phyloP scores from a whole-genome alignment of 116 monocot species.

The Dioscorea cayenensis region DNA sequence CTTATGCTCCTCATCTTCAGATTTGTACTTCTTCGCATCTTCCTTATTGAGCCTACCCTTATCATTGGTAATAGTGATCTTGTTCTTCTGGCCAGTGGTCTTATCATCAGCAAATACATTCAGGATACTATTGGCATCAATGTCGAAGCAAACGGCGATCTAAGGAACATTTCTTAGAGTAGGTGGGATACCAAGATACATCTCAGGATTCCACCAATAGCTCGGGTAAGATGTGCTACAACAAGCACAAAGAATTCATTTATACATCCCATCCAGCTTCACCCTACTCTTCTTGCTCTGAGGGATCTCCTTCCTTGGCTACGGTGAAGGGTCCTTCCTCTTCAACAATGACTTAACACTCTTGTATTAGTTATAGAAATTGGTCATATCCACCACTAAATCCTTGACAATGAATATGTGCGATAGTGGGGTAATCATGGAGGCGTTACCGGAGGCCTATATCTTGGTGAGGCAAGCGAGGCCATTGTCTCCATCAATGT shows the following conservation, averaged over 20 bases:
- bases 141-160: no score
- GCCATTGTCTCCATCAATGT: constrained; percentile 86
- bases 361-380: constrained; percentile 89
- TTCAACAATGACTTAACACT: constrained; percentile 95
- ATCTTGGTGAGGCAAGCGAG: constrained; percentile 95
- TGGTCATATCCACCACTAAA: constrained; percentile 94
- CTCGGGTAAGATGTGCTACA: constrained; percentile 94
- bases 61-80: no score
- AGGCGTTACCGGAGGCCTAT: constrained; percentile 5
- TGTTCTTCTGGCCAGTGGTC: no score
- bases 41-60: no score
- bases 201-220: constrained; percentile 99
- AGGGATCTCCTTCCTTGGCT: constrained; percentile 58
- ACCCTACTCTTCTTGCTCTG: constrained; percentile 82
- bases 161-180: no score
- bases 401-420: constrained; percentile 96
- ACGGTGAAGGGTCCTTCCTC: constrained; percentile 58
- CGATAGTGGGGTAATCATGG: constrained; percentile 73
- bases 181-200: constrained; percentile 85
- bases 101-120: no score
- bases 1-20: no score
- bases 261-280: constrained; percentile 93
- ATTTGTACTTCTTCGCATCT: no score
- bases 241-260: constrained; percentile 94
- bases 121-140: no score